phyloP scores from a whole-genome alignment of 495 filamentous ascomycete species.

The Platismatia glauca region DNA sequence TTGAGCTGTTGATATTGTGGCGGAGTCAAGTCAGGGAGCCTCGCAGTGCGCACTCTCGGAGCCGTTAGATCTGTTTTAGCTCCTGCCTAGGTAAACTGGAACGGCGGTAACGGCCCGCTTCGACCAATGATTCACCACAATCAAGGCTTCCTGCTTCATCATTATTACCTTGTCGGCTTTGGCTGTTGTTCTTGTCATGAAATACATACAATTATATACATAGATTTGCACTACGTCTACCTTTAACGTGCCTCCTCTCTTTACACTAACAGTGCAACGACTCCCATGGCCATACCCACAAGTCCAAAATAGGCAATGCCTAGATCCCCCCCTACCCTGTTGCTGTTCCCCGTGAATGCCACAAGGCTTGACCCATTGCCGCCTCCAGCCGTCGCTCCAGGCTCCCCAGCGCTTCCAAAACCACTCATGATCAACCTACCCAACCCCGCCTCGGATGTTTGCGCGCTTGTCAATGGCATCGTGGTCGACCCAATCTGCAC shows the following conservation, averaged over 20 bases:
- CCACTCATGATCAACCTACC: constrained; percentile 2
- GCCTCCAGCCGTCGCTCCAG: background rate
- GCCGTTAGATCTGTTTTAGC: background rate
- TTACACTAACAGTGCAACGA: background rate
- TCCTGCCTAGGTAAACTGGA: no score
- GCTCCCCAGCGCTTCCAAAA: background rate
- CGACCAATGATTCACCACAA: no score
- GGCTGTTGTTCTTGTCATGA: background rate
- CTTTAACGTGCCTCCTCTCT: no score
- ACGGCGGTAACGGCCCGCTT: background rate
- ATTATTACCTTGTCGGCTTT: background rate
- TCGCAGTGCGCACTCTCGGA: no score
- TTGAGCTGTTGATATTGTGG: background rate
- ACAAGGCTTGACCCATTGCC: background rate
- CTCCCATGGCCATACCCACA: background rate
- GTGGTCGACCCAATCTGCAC: constrained; percentile 6
- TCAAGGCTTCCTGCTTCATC: no score
- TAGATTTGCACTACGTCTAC: no score
- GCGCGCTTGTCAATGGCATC: constrained; percentile 2
- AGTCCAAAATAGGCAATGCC: background rate
- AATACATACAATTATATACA: background rate
- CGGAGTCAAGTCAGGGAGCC: background rate
- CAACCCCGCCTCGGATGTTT: background rate
- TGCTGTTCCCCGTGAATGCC: background rate
- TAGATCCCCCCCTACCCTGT: background rate